Evolutionary conservation across 2,329 filamentous ascomycete genomes (phyloP).

Genomic region (Colletotrichum musicola): DNA sequence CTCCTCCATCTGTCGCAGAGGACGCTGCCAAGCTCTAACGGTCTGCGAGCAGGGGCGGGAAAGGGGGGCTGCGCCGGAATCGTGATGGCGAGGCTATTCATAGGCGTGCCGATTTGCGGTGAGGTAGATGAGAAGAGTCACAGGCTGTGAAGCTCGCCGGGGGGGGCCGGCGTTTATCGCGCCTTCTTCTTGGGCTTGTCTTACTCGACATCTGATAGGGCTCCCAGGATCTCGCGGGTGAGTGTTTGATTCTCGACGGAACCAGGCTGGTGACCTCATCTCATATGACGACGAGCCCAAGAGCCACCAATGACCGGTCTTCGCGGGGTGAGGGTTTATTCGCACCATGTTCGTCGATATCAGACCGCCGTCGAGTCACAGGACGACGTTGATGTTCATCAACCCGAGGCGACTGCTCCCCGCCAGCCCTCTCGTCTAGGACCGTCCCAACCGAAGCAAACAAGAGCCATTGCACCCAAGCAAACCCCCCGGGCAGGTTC

Average conservation of each 20-base stretch:
- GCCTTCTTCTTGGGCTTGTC: background rate
- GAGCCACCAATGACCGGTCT: background rate
- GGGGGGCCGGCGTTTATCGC: slow-evolving; percentile 8
- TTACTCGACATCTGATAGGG: background rate
- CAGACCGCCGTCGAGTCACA: background rate
- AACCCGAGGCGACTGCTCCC: background rate
- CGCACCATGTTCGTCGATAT: too few species aligned
- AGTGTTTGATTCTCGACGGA: too few species aligned
- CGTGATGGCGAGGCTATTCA: slow-evolving; percentile 6
- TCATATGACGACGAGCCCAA: background rate
- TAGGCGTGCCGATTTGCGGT: background rate
- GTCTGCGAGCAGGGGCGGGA: slow-evolving; percentile 10
- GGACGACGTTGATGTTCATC: background rate
- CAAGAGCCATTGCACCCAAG: background rate
- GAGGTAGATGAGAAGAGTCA: background rate
- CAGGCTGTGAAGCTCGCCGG: background rate
- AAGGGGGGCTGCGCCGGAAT: slow-evolving; percentile 4
- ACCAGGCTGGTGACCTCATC: background rate
- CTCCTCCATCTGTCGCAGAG: background rate
- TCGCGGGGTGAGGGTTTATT: background rate
- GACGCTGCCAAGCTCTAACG: slow-evolving; percentile 18
- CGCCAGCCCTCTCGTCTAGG: background rate
- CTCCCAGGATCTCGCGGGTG: background rate
- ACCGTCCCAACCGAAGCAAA: background rate
- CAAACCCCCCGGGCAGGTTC: background rate